phyloP scores from a whole-genome alignment of 108 stramenopile genomes.

The Nitzschia sp. region DNA sequence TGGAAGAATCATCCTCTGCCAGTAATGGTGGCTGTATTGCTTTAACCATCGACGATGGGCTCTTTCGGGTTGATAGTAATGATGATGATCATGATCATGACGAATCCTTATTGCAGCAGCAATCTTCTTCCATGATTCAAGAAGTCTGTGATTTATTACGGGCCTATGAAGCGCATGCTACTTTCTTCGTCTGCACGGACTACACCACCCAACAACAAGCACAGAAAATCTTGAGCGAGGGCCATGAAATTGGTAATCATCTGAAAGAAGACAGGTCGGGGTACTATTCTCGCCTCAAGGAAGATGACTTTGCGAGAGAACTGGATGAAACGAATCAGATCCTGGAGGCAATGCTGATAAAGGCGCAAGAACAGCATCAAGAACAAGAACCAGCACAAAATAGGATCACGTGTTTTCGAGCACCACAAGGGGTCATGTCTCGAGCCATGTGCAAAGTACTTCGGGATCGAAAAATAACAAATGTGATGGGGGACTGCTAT shows the following conservation, averaged over 20 bases:
- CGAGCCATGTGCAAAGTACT: constrained; percentile 3
- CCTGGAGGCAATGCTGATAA: background rate
- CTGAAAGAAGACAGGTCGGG: constrained; percentile 3
- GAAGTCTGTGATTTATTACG: constrained; percentile 3
- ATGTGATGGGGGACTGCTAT: constrained; percentile 7
- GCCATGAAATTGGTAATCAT: constrained; percentile 13
- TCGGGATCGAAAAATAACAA: background rate
- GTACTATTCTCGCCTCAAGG: background rate
- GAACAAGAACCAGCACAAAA: background rate
- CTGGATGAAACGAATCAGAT: background rate
- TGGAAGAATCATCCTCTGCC: too few relatives aligned
- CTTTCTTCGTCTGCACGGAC: constrained; percentile 14
- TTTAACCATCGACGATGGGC: constrained; percentile 11
- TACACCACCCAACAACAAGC: background rate
- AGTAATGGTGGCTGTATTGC: too few relatives aligned
- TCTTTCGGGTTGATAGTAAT: background rate
- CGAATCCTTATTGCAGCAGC: too few relatives aligned
- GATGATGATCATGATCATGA: too few relatives aligned
- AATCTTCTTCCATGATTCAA: constrained; percentile 4
- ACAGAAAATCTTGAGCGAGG: background rate
- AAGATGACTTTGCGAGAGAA: background rate
- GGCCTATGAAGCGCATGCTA: background rate
- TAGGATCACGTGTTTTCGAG: constrained; percentile 4
- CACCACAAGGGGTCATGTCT: constrained; percentile 11
- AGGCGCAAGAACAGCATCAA: background rate